Percentiles rank a stretch among this genome's conserved stretches.
Conservation (phyloP, 192 early-diverging fungal genomes). For the Hyaloraphidium curvatum region DNA sequence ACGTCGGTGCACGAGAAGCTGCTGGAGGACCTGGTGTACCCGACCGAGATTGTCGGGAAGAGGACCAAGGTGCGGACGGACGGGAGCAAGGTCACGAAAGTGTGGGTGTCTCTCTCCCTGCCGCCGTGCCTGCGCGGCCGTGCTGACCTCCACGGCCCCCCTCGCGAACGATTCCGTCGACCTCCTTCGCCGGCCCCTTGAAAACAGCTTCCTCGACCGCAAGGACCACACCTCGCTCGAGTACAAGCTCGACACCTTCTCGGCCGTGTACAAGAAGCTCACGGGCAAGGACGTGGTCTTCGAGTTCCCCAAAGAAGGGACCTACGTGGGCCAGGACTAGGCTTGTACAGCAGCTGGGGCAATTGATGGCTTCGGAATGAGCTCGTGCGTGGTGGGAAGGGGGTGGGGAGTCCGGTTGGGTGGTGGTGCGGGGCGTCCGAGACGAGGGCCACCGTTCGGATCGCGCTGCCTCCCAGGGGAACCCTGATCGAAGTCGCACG, state of each 20-base stretch:
- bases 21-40: slow-evolving; percentile 94
- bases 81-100: slow-evolving; percentile 85
- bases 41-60: slow-evolving; percentile 98
- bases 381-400: too few relatives aligned
- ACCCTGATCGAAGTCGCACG: too few relatives aligned
- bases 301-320: slow-evolving; percentile 54
- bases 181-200: not conserved
- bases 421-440: too few relatives aligned
- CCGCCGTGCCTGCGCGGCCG: not conserved
- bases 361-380: too few relatives aligned
- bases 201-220: slow-evolving; percentile 66
- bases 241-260: slow-evolving; percentile 98
- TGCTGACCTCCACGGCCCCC: not conserved
- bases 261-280: slow-evolving; percentile 80
- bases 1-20: slow-evolving; percentile 91
- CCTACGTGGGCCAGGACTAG: slow-evolving; percentile 1
- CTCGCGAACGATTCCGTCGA: too few relatives aligned
- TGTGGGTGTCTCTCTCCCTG: slow-evolving; percentile 29
- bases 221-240: slow-evolving; percentile 95
- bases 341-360: too few relatives aligned
- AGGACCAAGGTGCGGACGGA: slow-evolving; percentile 91
- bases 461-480: too few relatives aligned
- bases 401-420: too few relatives aligned
- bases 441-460: too few relatives aligned
- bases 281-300: slow-evolving; percentile 98